Evolutionary conservation across 2,329 filamentous ascomycete genomes (phyloP).

Genomic region (Pestalotiopsis sp.): DNA sequence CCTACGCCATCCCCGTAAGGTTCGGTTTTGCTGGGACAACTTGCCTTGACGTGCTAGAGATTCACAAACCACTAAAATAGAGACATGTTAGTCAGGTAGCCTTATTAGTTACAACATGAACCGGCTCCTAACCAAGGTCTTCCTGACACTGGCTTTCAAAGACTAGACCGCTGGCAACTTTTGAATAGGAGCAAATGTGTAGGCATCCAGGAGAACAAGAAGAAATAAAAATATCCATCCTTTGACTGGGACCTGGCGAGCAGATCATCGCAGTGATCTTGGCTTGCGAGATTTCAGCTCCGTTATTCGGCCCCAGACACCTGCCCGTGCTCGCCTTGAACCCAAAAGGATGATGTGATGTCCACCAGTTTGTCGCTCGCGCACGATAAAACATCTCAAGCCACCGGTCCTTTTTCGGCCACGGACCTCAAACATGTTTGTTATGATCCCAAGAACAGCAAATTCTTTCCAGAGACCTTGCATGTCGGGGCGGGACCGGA

Average conservation of each 20-base stretch:
- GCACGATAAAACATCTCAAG: not conserved
- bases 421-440: not conserved
- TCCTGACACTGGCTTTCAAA: too few species aligned
- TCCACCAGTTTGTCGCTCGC: not conserved
- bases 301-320: not conserved
- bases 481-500: conserved; percentile 1
- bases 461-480: not conserved
- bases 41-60: too few species aligned
- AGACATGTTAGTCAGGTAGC: too few species aligned
- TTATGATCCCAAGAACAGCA: not conserved
- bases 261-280: not conserved
- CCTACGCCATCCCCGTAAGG: too few species aligned
- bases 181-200: too few species aligned
- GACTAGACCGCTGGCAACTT: too few species aligned
- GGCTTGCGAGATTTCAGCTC: not conserved
- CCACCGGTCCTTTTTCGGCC: conserved; percentile 4
- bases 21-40: too few species aligned
- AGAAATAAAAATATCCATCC: too few species aligned
- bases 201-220: too few species aligned
- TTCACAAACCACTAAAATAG: too few species aligned
- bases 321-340: not conserved
- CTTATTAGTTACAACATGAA: too few species aligned
- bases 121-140: too few species aligned
- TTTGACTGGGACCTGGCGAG: not conserved
- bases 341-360: not conserved